Evolutionary conservation across 2,329 filamentous ascomycete genomes (phyloP).

Genomic region (Periconia sp.): DNA sequence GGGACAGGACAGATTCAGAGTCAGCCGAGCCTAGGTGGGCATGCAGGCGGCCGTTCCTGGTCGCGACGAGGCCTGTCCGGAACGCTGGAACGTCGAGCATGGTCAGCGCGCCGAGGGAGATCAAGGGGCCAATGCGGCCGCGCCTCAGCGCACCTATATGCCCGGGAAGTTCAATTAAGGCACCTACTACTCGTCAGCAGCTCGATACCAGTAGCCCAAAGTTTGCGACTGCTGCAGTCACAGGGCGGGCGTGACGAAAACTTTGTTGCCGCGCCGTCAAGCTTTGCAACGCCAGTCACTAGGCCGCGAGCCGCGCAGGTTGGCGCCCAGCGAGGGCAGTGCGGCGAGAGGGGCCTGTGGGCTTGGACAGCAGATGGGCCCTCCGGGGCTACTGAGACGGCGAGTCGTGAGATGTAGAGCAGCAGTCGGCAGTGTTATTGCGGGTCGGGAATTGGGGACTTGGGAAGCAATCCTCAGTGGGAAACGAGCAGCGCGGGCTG

Average conservation of each 20-base stretch:
- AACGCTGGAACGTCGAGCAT: slow-evolving; percentile 30
- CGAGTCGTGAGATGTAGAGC: slow-evolving; percentile 7
- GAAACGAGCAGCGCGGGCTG: slow-evolving; percentile 2
- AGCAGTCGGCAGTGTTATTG: neutral
- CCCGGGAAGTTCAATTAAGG: slow-evolving; percentile 37
- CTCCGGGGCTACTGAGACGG: slow-evolving; percentile 2
- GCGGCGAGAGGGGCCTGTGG: neutral
- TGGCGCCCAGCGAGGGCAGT: slow-evolving; percentile 4
- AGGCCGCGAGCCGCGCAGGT: slow-evolving; percentile 32
- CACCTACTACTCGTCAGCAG: slow-evolving; percentile 29
- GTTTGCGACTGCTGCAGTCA: slow-evolving; percentile 46
- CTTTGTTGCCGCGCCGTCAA: slow-evolving; percentile 40
- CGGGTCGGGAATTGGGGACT: neutral
- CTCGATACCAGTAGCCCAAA: slow-evolving; percentile 35
- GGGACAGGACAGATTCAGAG: slow-evolving; percentile 26
- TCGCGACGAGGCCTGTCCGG: slow-evolving; percentile 33
- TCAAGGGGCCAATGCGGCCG: slow-evolving; percentile 24
- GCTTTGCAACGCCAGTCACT: slow-evolving; percentile 32
- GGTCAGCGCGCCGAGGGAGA: slow-evolving; percentile 23
- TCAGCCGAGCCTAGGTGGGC: slow-evolving; percentile 37
- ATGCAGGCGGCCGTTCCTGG: slow-evolving; percentile 36
- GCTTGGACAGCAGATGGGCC: slow-evolving; percentile 1
- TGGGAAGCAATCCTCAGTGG: neutral
- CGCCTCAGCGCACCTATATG: slow-evolving; percentile 21
- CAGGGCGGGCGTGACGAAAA: slow-evolving; percentile 45